These are phyloP conservation scores for Hemileccinum impolitum DNA, from an alignment of 768 basidiomycete genomes.

Conservation along the genomic window DNA sequence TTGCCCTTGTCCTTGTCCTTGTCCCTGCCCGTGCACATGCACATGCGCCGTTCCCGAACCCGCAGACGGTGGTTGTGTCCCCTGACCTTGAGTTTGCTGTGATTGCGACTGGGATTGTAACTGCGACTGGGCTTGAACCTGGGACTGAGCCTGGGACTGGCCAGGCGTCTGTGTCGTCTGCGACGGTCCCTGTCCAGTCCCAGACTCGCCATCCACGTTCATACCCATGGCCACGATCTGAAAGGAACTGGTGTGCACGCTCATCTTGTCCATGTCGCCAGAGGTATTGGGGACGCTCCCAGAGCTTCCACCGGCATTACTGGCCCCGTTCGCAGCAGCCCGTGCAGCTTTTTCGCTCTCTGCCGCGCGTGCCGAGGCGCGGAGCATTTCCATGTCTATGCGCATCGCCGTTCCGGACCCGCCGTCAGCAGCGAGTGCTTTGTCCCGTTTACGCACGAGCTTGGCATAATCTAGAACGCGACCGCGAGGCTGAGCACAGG, in stretches of 20 bases:
- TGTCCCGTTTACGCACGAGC: slow-evolving; percentile 75
- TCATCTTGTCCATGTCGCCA: slow-evolving; percentile 28
- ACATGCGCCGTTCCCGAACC: too few relatives aligned
- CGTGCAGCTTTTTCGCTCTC: slow-evolving; percentile 35
- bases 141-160: too few relatives aligned
- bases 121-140: too few relatives aligned
- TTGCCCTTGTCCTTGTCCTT: background rate
- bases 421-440: slow-evolving; percentile 52
- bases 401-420: slow-evolving; percentile 40
- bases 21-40: background rate
- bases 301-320: slow-evolving; percentile 18
- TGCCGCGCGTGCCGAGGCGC: slow-evolving; percentile 65
- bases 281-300: slow-evolving; percentile 3
- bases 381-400: slow-evolving; percentile 74
- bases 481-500: too few relatives aligned
- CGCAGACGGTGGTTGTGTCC: too few relatives aligned
- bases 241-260: slow-evolving; percentile 58
- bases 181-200: slow-evolving; percentile 2
- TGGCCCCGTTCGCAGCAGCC: slow-evolving; percentile 28
- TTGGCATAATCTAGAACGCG: slow-evolving; percentile 68
- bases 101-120: too few relatives aligned
- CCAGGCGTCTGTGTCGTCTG: background rate
- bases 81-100: too few relatives aligned
- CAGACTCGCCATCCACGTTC: slow-evolving; percentile 18
- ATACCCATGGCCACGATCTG: slow-evolving; percentile 38